Conservation (phyloP, 768 basidiomycete species). For the Termitomyces sp. region DNA sequence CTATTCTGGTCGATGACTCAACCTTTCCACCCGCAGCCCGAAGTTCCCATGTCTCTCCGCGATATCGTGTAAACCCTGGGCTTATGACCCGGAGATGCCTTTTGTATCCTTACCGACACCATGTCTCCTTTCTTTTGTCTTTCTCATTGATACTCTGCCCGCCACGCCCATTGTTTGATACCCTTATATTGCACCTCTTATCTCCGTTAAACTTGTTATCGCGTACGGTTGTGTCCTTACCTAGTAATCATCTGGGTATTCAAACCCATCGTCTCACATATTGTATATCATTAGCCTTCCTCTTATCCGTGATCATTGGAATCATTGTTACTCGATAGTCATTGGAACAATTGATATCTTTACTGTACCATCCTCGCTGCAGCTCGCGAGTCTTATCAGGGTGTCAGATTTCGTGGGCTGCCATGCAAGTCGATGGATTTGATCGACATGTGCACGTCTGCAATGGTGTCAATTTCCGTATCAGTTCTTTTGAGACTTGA, state of each 20-base stretch:
- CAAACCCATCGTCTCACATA: conserved; percentile 48
- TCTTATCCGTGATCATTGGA: conserved; percentile 34
- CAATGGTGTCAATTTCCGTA: conserved; percentile 3
- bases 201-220: conserved; percentile 51
- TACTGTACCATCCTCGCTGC: conserved; percentile 91
- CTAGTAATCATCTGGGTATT: conserved; percentile 7
- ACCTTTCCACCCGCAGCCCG: background rate
- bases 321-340: conserved; percentile 40
- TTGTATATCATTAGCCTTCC: conserved; percentile 60
- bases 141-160: conserved; percentile 39
- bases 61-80: background rate
- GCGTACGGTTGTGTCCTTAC: conserved; percentile 25
- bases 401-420: conserved; percentile 35
- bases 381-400: conserved; percentile 66
- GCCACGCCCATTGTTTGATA: conserved; percentile 61
- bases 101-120: conserved; percentile 73
- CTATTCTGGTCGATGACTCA: background rate
- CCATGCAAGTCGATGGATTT: conserved; percentile 82
- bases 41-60: conserved; percentile 2
- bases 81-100: conserved; percentile 42
- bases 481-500: background rate
- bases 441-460: conserved; percentile 71
- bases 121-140: conserved; percentile 25
- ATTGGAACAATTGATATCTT: conserved; percentile 63
- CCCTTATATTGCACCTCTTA: conserved; percentile 53